These are phyloP conservation scores for Myxozyma neglecta DNA, from an alignment of 805 yeast genomes.

Conservation along the genomic window DNA sequence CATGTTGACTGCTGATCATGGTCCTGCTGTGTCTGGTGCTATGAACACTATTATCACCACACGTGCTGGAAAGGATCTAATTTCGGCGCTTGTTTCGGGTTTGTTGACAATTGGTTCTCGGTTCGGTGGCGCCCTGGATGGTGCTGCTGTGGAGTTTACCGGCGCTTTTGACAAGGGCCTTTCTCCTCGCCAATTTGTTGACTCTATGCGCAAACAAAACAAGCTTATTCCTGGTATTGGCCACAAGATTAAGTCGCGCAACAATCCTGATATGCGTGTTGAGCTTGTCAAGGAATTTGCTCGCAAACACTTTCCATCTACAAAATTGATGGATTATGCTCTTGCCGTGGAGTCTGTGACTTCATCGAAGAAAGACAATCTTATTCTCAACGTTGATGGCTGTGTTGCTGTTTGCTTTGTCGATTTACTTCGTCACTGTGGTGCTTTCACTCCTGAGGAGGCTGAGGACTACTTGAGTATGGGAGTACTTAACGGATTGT, in stretches of 20 bases:
- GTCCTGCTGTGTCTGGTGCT: slow-evolving; percentile 51
- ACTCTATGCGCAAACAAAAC: slow-evolving; percentile 50
- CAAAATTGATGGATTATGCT: slow-evolving; percentile 47
- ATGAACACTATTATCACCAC: slow-evolving; percentile 52
- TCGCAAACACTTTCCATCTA: slow-evolving; percentile 47
- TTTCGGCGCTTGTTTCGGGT: slow-evolving; percentile 49
- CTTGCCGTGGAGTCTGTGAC: slow-evolving; percentile 51
- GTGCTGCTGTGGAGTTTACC: slow-evolving; percentile 50
- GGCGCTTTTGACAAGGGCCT: slow-evolving; percentile 47
- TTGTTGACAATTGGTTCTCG: slow-evolving; percentile 49
- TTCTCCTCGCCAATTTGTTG: slow-evolving; percentile 50
- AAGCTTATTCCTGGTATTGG: slow-evolving; percentile 51
- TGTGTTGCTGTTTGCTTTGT: slow-evolving; percentile 49
- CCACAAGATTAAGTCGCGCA: slow-evolving; percentile 50
- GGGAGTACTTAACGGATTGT: slow-evolving; percentile 50
- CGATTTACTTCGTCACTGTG: slow-evolving; percentile 47
- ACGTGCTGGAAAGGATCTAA: slow-evolving; percentile 50
- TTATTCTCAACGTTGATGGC: slow-evolving; percentile 49
- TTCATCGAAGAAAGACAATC: slow-evolving; percentile 51
- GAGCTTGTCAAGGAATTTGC: slow-evolving; percentile 50
- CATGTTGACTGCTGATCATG: slow-evolving; percentile 52
- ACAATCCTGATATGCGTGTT: slow-evolving; percentile 51
- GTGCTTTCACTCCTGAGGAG: slow-evolving; percentile 49
- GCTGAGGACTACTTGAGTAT: slow-evolving; percentile 47
- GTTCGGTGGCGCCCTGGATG: slow-evolving; percentile 51